Evolutionary conservation across 331 rosid species (phyloP).

Genomic region (Pyrus hybrid): DNA sequence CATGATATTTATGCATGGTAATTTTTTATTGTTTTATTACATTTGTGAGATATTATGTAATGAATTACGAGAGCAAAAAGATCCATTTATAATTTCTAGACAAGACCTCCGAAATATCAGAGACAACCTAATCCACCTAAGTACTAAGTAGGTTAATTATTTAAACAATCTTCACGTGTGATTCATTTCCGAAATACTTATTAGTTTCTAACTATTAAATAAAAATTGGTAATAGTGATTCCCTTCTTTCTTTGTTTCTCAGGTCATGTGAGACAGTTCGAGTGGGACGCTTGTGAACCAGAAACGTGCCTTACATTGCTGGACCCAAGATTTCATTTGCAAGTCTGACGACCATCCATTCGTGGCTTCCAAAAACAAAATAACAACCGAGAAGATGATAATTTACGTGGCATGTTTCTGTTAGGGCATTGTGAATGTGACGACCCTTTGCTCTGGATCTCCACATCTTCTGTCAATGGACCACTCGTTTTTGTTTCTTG

Average conservation of each 20-base stretch:
- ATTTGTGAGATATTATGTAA: too few relatives aligned
- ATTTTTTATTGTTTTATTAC: too few relatives aligned
- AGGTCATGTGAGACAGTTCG: not conserved
- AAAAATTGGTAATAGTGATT: not conserved
- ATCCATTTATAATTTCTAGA: too few relatives aligned
- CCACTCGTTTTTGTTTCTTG: not conserved
- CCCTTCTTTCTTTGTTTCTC: not conserved
- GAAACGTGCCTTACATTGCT: not conserved
- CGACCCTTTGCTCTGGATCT: not conserved
- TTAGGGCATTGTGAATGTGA: not conserved
- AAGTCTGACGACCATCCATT: not conserved
- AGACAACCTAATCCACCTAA: too few relatives aligned
- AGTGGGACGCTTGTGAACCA: slow-evolving; percentile 8
- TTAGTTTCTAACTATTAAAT: too few relatives aligned
- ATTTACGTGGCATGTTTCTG: not conserved
- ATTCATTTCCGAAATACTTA: too few relatives aligned
- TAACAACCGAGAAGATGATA: not conserved
- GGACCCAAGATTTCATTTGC: not conserved
- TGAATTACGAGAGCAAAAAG: too few relatives aligned
- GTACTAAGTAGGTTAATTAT: too few relatives aligned
- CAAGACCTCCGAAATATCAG: too few relatives aligned
- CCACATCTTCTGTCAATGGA: not conserved
- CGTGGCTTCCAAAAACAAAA: not conserved
- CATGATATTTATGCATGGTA: too few relatives aligned
- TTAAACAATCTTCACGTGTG: too few relatives aligned